Base-by-base conservation (phyloP, 805 yeast genomes). In the Saccharomycopsis schoenii region DNA sequence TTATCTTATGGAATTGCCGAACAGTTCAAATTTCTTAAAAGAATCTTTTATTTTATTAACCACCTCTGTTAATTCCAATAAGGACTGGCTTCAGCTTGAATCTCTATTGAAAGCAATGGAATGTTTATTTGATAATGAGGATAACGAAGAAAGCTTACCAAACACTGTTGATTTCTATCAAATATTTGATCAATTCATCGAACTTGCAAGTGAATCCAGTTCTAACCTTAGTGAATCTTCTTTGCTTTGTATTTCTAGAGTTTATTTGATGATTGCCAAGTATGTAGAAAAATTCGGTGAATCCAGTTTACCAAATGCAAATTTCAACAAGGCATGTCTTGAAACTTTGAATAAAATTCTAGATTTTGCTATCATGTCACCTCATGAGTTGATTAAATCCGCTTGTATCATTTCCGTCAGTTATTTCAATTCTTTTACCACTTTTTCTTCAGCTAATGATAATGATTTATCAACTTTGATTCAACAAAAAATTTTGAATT, bases 221-320 rank as follows among this genome's bases (percentile, higher is more conserved):
- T 12, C 56, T 17, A 42, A n/a, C 14, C 39, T 59, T 11, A 21
- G 43, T 12, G 60, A 67, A 34, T 47, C 66, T 3, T 70, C 73
- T 25, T 71, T 74, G 12, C 71, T 84, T 24, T 74, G 85, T 1
- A 70, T 74, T 17, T 70, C 83, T 0, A 73, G 91, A 67, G 68
- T 77, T 1, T 73, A 85, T 24, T 66, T 86, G 21, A 62, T 80
- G 42, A 64, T 85, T 21, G 92, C 93, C 1, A 79, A 78, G 51
- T 76, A 82, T 58, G 70, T 86, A 57, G 83, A 81, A 63, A 82
- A 79, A 65, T 84, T 82, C 64, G 75, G 76, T 64, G 66, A 69
- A 0, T 47, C 52, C 19, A 47, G 52, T 47, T 47, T 47, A 14
- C 60, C 62, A 3, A 57, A 80, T 0, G 68, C 74, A 0, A 68